phyloP scores from a whole-genome alignment of 495 filamentous ascomycete species.

The Corynascus novoguineensis region DNA sequence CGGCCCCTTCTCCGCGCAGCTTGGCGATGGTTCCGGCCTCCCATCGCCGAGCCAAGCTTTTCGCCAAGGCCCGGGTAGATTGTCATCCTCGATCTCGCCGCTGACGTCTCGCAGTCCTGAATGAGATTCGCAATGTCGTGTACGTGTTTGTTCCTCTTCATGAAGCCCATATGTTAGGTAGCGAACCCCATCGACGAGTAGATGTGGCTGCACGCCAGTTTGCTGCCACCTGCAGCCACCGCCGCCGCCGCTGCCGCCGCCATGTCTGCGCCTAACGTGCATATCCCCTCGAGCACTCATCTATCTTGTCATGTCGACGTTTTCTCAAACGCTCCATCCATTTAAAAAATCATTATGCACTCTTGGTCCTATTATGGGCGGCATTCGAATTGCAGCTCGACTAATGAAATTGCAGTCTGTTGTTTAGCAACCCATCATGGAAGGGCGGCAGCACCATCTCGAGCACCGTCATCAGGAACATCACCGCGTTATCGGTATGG shows the following conservation, averaged over 20 bases:
- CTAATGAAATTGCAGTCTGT: slow-evolving; percentile 32
- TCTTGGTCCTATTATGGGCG: neutral
- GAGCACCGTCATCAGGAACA: slow-evolving; percentile 44
- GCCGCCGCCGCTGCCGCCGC: neutral
- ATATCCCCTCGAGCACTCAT: too few species aligned
- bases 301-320: too few species aligned
- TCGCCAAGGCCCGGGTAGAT: slow-evolving; percentile 32
- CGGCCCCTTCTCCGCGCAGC: neutral
- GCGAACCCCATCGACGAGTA: too few species aligned
- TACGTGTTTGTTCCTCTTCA: slow-evolving; percentile 19
- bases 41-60: slow-evolving; percentile 35
- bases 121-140: slow-evolving; percentile 40
- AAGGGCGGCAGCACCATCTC: slow-evolving; percentile 36
- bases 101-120: slow-evolving; percentile 33
- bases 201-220: too few species aligned
- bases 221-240: neutral
- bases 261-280: neutral
- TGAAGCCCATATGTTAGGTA: too few species aligned
- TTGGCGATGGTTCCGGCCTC: slow-evolving; percentile 20
- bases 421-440: slow-evolving; percentile 46
- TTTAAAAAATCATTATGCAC: too few species aligned
- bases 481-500: slow-evolving; percentile 43
- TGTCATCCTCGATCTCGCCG: slow-evolving; percentile 5
- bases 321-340: too few species aligned
- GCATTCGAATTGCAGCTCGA: neutral